These are phyloP conservation scores for Trichoderma atrobrunneum DNA, from an alignment of 2,329 filamentous ascomycete species.

Conservation along the genomic window DNA sequence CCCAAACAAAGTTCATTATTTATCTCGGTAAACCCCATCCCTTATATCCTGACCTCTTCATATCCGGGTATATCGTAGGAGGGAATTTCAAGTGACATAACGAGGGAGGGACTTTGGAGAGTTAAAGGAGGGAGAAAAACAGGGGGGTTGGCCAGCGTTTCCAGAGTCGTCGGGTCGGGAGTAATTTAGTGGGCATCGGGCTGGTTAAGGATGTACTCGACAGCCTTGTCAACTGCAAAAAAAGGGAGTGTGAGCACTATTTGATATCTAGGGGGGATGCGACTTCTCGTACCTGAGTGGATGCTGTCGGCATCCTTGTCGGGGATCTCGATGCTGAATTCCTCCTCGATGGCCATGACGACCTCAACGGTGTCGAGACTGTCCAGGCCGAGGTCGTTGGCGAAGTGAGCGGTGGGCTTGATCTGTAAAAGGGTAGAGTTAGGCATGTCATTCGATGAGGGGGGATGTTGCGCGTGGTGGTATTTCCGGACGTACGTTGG, in stretches of 20 bases:
- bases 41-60: not conserved
- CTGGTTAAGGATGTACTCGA: slow-evolving; percentile 89
- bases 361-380: slow-evolving; percentile 98
- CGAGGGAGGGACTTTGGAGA: slow-evolving; percentile 4
- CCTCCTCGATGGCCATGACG: slow-evolving; percentile 99
- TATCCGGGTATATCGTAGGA: slow-evolving; percentile 13
- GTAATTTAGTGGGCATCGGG: slow-evolving; percentile 72
- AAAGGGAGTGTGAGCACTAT: slow-evolving; percentile 13
- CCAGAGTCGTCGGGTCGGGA: slow-evolving; percentile 10
- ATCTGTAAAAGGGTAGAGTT: slow-evolving; percentile 55
- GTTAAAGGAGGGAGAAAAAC: not conserved
- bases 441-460: slow-evolving; percentile 16
- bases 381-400: slow-evolving; percentile 95
- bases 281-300: slow-evolving; percentile 72
- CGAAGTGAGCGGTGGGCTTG: slow-evolving; percentile 80
- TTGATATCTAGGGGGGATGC: not conserved
- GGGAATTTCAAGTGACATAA: not conserved
- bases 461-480: not conserved
- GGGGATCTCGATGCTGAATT: slow-evolving; percentile 90
- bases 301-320: slow-evolving; percentile 95
- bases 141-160: not conserved
- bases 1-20: not conserved
- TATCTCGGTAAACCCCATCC: not conserved
- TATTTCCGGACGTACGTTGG: slow-evolving; percentile 51
- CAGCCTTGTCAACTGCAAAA: slow-evolving; percentile 83